phyloP scores from a whole-genome alignment of 768 basidiomycete genomes.

The Chalciporus sphaerocephalus region DNA sequence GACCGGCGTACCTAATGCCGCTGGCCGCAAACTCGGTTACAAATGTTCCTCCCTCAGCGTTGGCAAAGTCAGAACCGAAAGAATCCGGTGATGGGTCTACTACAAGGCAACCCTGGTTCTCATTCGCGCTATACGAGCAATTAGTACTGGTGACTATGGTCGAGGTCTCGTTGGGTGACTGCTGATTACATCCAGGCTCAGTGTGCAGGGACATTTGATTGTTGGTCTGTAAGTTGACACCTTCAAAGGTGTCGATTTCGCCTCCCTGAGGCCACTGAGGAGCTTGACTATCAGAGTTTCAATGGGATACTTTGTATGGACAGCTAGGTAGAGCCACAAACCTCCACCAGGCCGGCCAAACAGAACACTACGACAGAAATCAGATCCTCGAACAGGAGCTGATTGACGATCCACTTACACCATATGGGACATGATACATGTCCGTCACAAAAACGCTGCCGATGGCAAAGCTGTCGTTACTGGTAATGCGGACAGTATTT shows the following conservation, averaged over 20 bases:
- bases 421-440: constrained; percentile 60
- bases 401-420: constrained; percentile 38
- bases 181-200: constrained; percentile 50
- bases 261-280: constrained; percentile 59
- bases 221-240: constrained; percentile 59
- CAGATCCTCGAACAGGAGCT: constrained; percentile 1
- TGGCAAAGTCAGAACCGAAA: constrained; percentile 65
- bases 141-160: constrained; percentile 53
- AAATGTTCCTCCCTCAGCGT: constrained; percentile 66
- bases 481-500: constrained; percentile 62
- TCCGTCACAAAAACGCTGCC: constrained; percentile 65
- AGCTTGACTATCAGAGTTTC: constrained; percentile 38
- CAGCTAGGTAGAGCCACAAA: constrained; percentile 4
- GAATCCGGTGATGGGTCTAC: constrained; percentile 49
- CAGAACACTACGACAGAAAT: constrained; percentile 49
- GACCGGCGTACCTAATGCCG: constrained; percentile 55
- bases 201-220: constrained; percentile 80
- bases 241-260: constrained; percentile 81
- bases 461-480: constrained; percentile 49
- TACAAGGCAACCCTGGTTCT: constrained; percentile 63
- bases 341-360: constrained; percentile 64
- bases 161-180: constrained; percentile 46
- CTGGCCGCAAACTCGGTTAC: constrained; percentile 65
- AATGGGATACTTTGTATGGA: background rate
- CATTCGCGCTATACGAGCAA: constrained; percentile 52